Base-by-base conservation (phyloP, 768 basidiomycete species). In the Leccinum disarticulatum region DNA sequence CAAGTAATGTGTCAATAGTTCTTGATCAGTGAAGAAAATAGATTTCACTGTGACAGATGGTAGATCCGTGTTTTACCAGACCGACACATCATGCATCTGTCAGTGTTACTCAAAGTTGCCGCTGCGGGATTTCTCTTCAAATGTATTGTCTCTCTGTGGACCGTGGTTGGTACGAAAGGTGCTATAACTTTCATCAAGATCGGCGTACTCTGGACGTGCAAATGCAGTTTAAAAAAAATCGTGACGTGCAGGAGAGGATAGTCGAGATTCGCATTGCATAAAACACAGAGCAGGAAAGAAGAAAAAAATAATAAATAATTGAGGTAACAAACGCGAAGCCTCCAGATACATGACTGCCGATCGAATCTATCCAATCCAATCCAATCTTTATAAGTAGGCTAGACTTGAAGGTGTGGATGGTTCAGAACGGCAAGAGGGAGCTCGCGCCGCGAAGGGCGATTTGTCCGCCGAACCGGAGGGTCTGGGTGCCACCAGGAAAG, bases 401-500 rank as follows among this genome's bases (percentile, higher is more conserved):
- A 43, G 41, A 43, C 10, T 3, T 25, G 25, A 4, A 1, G 43
- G n/a, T 43, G 9, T 43, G n/a, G 43, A 43, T 4, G 4, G 25
- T 28, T 53, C 77, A 96, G 68, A 93, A 77, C 10, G 95, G 94
- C 31, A 97, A 78, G 7, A 96, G 79, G 64, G 81, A 91, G 35
- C 90, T 84, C 48, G 93, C 93, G 7, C 95, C 90, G 38, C 94
- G 87, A 22, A 97, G 76, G 1, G 91, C 90, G 64, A 94, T 79
- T 56, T 87, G 86, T 35, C 86, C 85, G 6, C 93, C 93, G 67
- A 94, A 81, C 22, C 88, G 84, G 22, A 94, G 78, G 1, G 93
- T 93, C 65, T 88, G 87, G 30, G 81, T 82, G 30, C 89, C 96
- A 10, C 92, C 95, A 19, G 97, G 97, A 76, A 99, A 98, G 77